Evolutionary conservation across 305 asterid genomes (phyloP).

Genomic region (Solanum hybrid): DNA sequence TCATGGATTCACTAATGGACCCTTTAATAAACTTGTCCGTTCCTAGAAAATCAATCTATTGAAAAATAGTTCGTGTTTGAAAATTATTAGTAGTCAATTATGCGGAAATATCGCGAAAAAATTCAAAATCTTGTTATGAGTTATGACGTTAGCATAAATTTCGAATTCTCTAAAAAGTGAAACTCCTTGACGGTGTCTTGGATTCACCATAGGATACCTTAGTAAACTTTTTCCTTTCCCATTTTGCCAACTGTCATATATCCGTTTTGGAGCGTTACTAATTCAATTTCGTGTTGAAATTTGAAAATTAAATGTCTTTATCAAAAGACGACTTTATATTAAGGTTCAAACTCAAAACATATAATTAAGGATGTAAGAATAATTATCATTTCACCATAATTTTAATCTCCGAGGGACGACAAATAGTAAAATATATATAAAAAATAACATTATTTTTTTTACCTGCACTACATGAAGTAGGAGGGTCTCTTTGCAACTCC

Average conservation of each 20-base stretch:
- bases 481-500: slow-evolving; percentile 12
- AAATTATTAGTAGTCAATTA: neutral
- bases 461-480: slow-evolving; percentile 14
- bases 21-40: neutral
- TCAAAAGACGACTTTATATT: neutral
- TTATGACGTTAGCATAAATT: neutral
- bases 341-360: neutral
- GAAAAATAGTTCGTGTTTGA: neutral
- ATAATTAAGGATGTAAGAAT: no score
- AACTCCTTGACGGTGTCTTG: neutral
- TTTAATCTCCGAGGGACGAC: neutral
- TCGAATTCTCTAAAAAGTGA: neutral
- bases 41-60: neutral
- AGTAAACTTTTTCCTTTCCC: neutral
- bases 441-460: neutral
- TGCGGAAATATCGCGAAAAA: neutral
- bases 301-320: neutral
- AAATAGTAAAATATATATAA: neutral
- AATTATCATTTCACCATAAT: neutral
- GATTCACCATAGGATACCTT: neutral
- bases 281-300: no score
- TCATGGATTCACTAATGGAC: neutral
- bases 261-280: neutral
- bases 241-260: neutral
- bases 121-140: neutral